Evolutionary conservation across 2,329 filamentous ascomycete genomes (phyloP).

Genomic region (Geosmithia flava): DNA sequence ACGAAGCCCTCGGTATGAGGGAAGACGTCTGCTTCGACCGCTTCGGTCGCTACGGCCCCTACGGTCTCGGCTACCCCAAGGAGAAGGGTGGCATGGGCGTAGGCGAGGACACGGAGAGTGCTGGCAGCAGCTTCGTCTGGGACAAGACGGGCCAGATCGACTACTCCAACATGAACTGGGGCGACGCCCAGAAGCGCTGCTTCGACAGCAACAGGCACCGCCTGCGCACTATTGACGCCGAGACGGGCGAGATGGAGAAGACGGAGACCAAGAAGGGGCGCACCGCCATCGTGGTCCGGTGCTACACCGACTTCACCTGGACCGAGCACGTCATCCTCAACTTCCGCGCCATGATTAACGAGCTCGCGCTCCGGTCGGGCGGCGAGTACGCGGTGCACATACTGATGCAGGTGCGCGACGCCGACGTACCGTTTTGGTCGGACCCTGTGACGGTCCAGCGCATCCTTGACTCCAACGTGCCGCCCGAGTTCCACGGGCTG

Average conservation of each 20-base stretch:
- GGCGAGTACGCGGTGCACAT: conserved; percentile 78
- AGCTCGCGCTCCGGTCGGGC: conserved; percentile 64
- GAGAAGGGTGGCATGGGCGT: conserved; percentile 60
- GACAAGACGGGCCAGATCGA: conserved; percentile 40
- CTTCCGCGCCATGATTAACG: conserved; percentile 68
- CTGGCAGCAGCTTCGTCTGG: conserved; percentile 53
- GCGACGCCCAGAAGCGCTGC: conserved; percentile 38
- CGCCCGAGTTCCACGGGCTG: conserved; percentile 67
- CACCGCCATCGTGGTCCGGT: conserved; percentile 67
- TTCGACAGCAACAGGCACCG: conserved; percentile 50
- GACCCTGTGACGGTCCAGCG: conserved; percentile 61
- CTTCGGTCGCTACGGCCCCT: conserved; percentile 73
- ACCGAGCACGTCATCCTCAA: conserved; percentile 68
- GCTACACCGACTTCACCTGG: conserved; percentile 70
- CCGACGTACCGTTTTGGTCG: conserved; percentile 68
- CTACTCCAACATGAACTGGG: conserved; percentile 44
- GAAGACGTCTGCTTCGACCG: conserved; percentile 81
- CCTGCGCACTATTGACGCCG: conserved; percentile 30
- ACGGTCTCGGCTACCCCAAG: conserved; percentile 71
- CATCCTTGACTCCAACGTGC: conserved; percentile 53
- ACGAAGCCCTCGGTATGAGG: conserved; percentile 59
- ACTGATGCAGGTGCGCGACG: conserved; percentile 72
- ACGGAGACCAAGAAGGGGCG: conserved; percentile 33
- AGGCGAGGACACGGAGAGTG: conserved; percentile 58
- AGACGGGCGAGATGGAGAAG: conserved; percentile 21